Evolutionary conservation across 2,329 filamentous ascomycete species (phyloP), one percentile per base, ranked within the genome.

Genomic region (Fragosphaeria purpurea): DNA sequence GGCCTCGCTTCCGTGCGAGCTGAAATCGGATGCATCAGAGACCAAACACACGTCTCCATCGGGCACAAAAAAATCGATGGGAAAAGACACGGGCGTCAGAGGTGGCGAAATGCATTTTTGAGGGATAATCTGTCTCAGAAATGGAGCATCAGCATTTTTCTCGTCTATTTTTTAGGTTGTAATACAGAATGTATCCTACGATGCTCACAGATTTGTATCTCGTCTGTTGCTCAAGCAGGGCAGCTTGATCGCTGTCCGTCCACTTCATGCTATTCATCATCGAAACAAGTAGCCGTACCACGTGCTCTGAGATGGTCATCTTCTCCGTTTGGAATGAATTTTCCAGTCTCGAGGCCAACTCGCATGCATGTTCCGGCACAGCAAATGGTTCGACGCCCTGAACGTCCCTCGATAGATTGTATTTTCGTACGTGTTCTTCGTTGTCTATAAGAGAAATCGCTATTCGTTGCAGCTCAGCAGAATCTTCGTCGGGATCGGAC

Each of bases 1-100:
- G 0, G 52, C 57, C 7, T 56, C 50, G 6, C 56, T 53, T 1
- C 53, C 11, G 2, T 42, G 11, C 1, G 54, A 58, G 39, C 52
- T 54, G 2, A 55, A 40, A 4, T 56, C 53, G 7, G 58, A 58
- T 7, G 42, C 48, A 1, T 55, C 53, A 3, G 51, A 52, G 4
- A 58, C 43, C 5, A 46, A 11, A 8, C 50, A 57, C 0, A 13
- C 53, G 3, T 55, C 51, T 5, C 48, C 49, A 1, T 51, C 48
- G 4, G 53, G 50, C 0, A 55, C 12, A 30, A 50, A 52, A n/a
- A 47, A 34, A 0, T 50, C 49, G 2, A 40, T 10, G 4, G 33
- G 37, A 5, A 34, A n/a, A 4, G 41, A 32, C 9, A 50, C 30
- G 1, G 53, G 50, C 4, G 50, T 46, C 10, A 58, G 22, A 3